Evolutionary conservation across 805 yeast species (phyloP), one percentile per base, ranked within the genome.

Genomic region (Ogataea paraovalis): DNA sequence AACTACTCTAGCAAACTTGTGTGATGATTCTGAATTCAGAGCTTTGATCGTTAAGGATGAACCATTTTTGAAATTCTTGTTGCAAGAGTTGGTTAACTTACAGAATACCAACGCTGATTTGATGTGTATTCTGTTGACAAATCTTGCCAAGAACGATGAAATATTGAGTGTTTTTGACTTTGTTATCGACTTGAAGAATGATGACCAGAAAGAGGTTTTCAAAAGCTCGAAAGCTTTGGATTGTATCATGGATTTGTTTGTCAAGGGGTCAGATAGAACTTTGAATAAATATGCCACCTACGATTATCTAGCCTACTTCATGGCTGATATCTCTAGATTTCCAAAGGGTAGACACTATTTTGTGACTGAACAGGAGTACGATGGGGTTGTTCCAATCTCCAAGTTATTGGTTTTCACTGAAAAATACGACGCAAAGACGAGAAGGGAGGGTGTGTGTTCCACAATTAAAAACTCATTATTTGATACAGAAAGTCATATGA

Each of bases 391-490:
- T 16, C 96, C 96, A 32, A 67, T 89, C 20, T 80, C 90, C n/a
- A 88, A 88, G 62, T 67, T 90, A 23, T 71, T 87, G 50, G 94
- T 82, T 0, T 90, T 89, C 68, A 85, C 97, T 4, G 91, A 87
- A 61, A 80, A 82, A 59, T 85, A 82, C 55, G 91, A 85, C 60
- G 74, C 87, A 13, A 80, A 80, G 58, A 79, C 80, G 22, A 82
- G 98, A 69, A 78, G 98, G 67, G 91, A 86, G 62, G 97, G 96
- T 60, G 91, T 88, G 34, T 95, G 96, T 1, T 85, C 96, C 4
- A 86, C 97, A 2, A 87, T 94, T 56, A 92, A 94, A 65, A 92
- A 92, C 67, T 79, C 92, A 0, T 70, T 92, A 43, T 92, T 92
- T 60, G 96, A 91, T 61, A 72, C 87, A 1, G 79, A 81, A 37